A percentile compares a stretch with the other conserved stretches of the same genome.
Evolutionary conservation across 176 grass and related monocot species (phyloP).

Genomic region (Bolboschoenus planiculmis): DNA sequence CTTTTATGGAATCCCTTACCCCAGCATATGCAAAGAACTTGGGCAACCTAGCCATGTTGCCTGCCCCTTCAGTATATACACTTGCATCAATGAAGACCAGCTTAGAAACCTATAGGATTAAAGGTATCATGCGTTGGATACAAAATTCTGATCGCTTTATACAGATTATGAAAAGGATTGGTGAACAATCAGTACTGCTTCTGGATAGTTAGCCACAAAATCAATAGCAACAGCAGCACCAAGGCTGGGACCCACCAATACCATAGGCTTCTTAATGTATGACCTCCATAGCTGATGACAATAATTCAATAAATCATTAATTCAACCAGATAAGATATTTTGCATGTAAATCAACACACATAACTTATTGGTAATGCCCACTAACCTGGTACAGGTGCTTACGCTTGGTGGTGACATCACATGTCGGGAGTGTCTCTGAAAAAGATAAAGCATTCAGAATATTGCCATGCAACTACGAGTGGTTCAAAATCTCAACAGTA

Average conservation of each 20-base stretch:
- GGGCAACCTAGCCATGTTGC: slow-evolving; percentile 62
- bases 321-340: not conserved
- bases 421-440: slow-evolving; percentile 54
- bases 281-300: slow-evolving; percentile 60
- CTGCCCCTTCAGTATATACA: slow-evolving; percentile 67
- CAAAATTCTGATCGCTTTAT: not conserved
- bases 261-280: slow-evolving; percentile 87
- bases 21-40: slow-evolving; percentile 71
- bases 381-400: slow-evolving; percentile 85
- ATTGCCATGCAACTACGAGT: slow-evolving; percentile 8
- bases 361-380: not conserved
- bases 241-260: slow-evolving; percentile 81
- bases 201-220: slow-evolving; percentile 64
- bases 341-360: not conserved
- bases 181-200: slow-evolving; percentile 46
- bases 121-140: slow-evolving; percentile 1
- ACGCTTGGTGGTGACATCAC: slow-evolving; percentile 59
- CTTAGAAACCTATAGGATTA: slow-evolving; percentile 56
- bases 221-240: slow-evolving; percentile 94
- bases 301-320: not conserved
- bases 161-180: not conserved
- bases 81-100: slow-evolving; percentile 86
- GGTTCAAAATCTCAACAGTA: slow-evolving; percentile 10
- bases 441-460: slow-evolving; percentile 4
- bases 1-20: slow-evolving; percentile 23